phyloP scores from a whole-genome alignment of 108 stramenopile genomes.

The Discostella stelligeroides region DNA sequence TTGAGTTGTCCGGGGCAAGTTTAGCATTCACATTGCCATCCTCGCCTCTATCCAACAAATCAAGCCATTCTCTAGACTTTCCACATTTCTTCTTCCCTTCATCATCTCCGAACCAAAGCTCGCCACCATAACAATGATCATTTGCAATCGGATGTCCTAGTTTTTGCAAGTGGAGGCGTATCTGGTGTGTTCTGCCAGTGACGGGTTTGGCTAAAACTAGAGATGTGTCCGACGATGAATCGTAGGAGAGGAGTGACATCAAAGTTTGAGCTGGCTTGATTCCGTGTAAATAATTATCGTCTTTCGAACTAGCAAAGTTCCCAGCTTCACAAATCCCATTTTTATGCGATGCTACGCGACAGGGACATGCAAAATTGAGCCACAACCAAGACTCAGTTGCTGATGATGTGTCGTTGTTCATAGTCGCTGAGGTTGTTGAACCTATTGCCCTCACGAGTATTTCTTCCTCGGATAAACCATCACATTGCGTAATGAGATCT shows the following conservation, averaged over 20 bases:
- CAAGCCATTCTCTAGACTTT: slow-evolving; percentile 50
- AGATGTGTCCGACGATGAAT: slow-evolving; percentile 70
- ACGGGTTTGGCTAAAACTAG: slow-evolving; percentile 59
- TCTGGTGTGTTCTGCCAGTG: slow-evolving; percentile 84
- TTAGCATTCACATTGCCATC: neutral
- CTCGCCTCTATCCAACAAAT: slow-evolving; percentile 43
- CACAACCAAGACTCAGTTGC: slow-evolving; percentile 33
- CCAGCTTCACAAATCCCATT: slow-evolving; percentile 84
- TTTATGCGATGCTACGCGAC: slow-evolving; percentile 70
- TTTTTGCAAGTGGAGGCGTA: slow-evolving; percentile 83
- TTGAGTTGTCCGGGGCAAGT: slow-evolving; percentile 24
- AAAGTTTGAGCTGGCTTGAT: slow-evolving; percentile 83
- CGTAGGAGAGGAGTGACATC: slow-evolving; percentile 72
- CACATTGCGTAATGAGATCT: slow-evolving; percentile 18
- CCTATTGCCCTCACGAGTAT: slow-evolving; percentile 25
- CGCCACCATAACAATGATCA: slow-evolving; percentile 91
- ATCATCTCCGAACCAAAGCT: slow-evolving; percentile 69
- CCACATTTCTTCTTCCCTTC: slow-evolving; percentile 45
- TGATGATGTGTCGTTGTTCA: neutral
- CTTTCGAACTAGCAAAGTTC: slow-evolving; percentile 54
- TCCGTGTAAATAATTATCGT: slow-evolving; percentile 53
- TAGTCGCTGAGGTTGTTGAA: neutral
- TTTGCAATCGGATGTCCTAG: slow-evolving; percentile 89
- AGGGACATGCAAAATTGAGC: slow-evolving; percentile 80
- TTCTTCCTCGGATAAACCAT: slow-evolving; percentile 9